Evolutionary conservation across 345 rosid genomes (phyloP).

Genomic region (Clausena lansium): DNA sequence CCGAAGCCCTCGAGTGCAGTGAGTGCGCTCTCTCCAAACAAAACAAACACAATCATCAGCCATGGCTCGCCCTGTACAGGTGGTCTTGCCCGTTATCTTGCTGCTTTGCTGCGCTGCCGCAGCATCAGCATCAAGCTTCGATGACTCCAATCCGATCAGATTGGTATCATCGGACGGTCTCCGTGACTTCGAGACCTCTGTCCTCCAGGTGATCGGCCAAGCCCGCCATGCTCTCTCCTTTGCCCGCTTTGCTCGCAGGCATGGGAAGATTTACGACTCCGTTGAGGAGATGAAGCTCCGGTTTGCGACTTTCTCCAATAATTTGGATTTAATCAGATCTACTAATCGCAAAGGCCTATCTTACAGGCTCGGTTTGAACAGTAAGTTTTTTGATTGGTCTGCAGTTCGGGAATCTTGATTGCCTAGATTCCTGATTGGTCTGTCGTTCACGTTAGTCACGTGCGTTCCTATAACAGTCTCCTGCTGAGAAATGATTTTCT

Average conservation of each 20-base stretch:
- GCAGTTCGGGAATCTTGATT: not conserved
- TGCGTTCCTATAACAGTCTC: no score
- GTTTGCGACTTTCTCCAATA: constrained; percentile 70
- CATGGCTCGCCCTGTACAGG: constrained; percentile 37
- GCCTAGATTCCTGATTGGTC: not conserved
- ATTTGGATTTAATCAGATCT: constrained; percentile 73
- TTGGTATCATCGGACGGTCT: constrained; percentile 62
- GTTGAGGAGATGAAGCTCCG: constrained; percentile 71
- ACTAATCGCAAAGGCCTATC: constrained; percentile 60
- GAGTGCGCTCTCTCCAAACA: not conserved
- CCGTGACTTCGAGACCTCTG: constrained; percentile 49
- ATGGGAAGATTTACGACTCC: constrained; percentile 68
- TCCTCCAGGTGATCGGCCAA: constrained; percentile 57
- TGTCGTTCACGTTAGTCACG: not conserved
- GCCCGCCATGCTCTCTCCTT: constrained; percentile 59
- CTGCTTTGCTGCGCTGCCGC: constrained; percentile 37
- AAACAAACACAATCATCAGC: not conserved
- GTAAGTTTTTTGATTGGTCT: constrained; percentile 35
- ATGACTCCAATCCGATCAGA: constrained; percentile 66
- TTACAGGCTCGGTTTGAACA: constrained; percentile 67
- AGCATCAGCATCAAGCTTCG: constrained; percentile 41
- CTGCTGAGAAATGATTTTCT: no score
- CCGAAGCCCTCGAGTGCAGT: no score
- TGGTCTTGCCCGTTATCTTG: constrained; percentile 33
- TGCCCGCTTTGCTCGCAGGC: constrained; percentile 76